Evolutionary conservation across 1,139 yeast genomes (phyloP).

Genomic region (Diutina pseudorugosa): DNA sequence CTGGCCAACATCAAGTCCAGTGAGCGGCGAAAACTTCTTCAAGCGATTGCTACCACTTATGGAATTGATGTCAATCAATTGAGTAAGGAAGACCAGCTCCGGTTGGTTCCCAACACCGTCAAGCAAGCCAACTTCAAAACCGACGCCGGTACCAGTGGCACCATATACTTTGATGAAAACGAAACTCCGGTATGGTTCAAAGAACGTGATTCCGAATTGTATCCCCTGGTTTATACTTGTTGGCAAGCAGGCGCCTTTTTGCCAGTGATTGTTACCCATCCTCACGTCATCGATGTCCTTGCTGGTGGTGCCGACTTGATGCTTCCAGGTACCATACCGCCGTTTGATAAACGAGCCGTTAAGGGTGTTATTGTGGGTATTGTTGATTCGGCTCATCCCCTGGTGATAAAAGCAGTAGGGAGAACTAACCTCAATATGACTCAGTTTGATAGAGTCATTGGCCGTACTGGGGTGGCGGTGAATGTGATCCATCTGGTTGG

Average conservation of each 20-base stretch:
- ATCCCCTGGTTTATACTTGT: conserved; percentile 63
- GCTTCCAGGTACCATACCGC: conserved; percentile 83
- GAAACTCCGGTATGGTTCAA: conserved; percentile 68
- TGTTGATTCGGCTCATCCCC: conserved; percentile 47
- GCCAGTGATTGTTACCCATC: conserved; percentile 60
- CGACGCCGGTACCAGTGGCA: conserved; percentile 42
- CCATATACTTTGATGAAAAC: conserved; percentile 49
- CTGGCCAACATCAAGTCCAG: conserved; percentile 72
- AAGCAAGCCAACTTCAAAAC: conserved; percentile 59
- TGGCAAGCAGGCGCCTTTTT: conserved; percentile 60
- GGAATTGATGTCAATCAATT: conserved; percentile 31
- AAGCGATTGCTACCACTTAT: conserved; percentile 33
- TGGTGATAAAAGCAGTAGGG: conserved; percentile 69
- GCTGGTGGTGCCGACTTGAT: conserved; percentile 79
- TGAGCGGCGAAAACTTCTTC: conserved; percentile 55
- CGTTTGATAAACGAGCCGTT: conserved; percentile 40
- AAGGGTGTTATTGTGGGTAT: conserved; percentile 61
- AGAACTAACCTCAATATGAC: conserved; percentile 41
- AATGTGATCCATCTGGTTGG: conserved; percentile 39
- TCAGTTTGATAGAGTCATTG: conserved; percentile 30
- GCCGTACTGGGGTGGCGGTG: conserved; percentile 59
- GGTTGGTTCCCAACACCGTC: conserved; percentile 45
- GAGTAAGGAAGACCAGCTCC: conserved; percentile 32
- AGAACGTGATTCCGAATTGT: conserved; percentile 38
- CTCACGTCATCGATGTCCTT: conserved; percentile 51